Conservation (phyloP, 495 filamentous ascomycete species). For the Penicillium cosmopolitanum region DNA sequence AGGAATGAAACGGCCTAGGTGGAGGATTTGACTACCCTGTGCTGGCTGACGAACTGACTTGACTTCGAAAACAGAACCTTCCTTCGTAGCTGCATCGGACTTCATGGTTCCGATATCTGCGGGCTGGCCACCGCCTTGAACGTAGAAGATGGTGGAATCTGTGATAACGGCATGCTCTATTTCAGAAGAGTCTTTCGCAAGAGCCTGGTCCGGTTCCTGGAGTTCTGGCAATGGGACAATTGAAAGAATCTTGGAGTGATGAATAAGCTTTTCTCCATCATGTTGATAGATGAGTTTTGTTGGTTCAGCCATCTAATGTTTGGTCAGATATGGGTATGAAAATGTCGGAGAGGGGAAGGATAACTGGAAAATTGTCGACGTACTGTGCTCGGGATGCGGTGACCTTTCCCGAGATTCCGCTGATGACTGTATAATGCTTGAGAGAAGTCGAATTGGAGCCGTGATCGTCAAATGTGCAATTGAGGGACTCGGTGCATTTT, state of each 20-base stretch:
- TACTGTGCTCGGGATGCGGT: background rate
- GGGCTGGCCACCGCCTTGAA: slow-evolving; percentile 69
- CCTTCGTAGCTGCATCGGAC: slow-evolving; percentile 16
- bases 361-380: background rate
- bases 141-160: slow-evolving; percentile 65
- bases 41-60: slow-evolving; percentile 46
- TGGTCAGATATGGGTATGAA: too few species aligned
- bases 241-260: slow-evolving; percentile 38
- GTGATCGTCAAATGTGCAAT: too few species aligned
- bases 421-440: too few species aligned
- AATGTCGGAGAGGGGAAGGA: too few species aligned
- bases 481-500: too few species aligned
- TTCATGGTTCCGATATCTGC: slow-evolving; percentile 60
- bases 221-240: background rate
- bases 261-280: background rate
- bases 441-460: too few species aligned
- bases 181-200: slow-evolving; percentile 43
- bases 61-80: slow-evolving; percentile 5
- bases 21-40: slow-evolving; percentile 54
- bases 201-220: background rate
- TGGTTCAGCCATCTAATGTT: background rate
- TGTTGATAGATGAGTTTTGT: background rate
- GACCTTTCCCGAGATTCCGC: too few species aligned
- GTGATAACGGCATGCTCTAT: slow-evolving; percentile 58
- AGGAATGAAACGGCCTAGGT: slow-evolving; percentile 55